Evolutionary conservation across 2,329 filamentous ascomycete genomes (phyloP), one percentile per base, ranked within the genome.

Genomic region (Hyphodiscus sp.): DNA sequence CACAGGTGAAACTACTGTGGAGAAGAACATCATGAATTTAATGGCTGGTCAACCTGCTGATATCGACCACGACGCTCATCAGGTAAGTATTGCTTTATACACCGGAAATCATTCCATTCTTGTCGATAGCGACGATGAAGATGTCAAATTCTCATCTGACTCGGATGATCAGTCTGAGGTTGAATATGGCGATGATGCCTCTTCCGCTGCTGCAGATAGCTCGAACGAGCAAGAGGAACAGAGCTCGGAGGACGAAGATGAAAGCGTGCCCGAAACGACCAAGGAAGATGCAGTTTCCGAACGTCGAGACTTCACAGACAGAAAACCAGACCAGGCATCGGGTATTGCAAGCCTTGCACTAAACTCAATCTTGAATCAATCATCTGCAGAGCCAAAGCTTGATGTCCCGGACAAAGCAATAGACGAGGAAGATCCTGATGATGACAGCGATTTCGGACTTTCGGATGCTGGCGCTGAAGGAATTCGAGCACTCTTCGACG

Each of bases 391-490:
- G 30, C 9, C 11, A 3, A 42, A 11, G 6, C 26, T 45, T 23
- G 49, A 46, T 2, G 45, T 44, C 33, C 49, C 44, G 30, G 47
- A 45, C 38, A 46, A 30, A 18, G 47, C 30, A 42, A 50, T 33
- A 13, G 52, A 50, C 7, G 54, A 58, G 19, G 50, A 50, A 19
- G 46, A 38, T 44, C 26, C 18, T 10, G 55, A 57, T 19, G 53
- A 59, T 43, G 50, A 60, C 15, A 65, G 61, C 41, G 61, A 65
- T 18, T 47, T 62, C 41, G 57, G 60, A 13, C 61, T 65, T 18
- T 60, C 58, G 1, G 62, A 64, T 29, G 62, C 59, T 41, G 62
- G 55, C 1, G 54, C 49, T 18, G 61, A 61, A 49, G 62, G 59
- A 18, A 47, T 65, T 23, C 54, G 50, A 49, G 60, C 51, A 41